Evolutionary conservation across 306 rosid genomes (phyloP).

Genomic region (Cucurbita maxima): DNA sequence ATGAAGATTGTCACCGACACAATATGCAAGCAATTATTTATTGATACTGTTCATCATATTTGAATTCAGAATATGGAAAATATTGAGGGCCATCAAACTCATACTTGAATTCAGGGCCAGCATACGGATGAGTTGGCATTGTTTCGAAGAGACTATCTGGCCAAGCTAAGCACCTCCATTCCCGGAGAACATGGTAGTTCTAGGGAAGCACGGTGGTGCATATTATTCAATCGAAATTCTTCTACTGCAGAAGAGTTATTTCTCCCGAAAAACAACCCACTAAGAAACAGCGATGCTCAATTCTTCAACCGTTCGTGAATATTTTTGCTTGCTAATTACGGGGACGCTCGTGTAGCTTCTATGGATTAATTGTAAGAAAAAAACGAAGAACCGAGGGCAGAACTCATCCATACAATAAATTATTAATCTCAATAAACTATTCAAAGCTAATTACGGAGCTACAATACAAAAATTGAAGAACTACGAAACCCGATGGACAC

Average conservation of each 20-base stretch:
- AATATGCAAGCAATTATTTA: not conserved
- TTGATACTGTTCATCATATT: not conserved
- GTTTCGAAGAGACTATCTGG: constrained; percentile 45
- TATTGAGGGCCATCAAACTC: constrained; percentile 8
- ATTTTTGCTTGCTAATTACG: not conserved
- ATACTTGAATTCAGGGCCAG: constrained; percentile 70
- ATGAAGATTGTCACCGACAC: not conserved
- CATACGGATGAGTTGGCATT: constrained; percentile 36
- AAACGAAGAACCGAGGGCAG: not conserved
- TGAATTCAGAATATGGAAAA: not conserved
- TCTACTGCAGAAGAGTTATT: not conserved
- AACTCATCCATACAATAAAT: not conserved
- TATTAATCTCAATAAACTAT: not conserved
- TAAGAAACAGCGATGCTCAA: not conserved
- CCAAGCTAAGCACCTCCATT: constrained; percentile 60
- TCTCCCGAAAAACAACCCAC: not conserved
- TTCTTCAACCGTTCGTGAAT: not conserved
- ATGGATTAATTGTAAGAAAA: too few relatives aligned
- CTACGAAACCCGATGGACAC: not conserved
- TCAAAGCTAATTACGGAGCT: not conserved
- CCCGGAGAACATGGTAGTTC: too few relatives aligned
- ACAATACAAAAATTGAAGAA: not conserved
- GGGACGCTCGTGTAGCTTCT: too few relatives aligned
- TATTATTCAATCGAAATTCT: not conserved
- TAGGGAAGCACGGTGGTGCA: constrained; percentile 26